Evolutionary conservation across 2,329 filamentous ascomycete genomes (phyloP).

Genomic region (Mariannaea sp.): DNA sequence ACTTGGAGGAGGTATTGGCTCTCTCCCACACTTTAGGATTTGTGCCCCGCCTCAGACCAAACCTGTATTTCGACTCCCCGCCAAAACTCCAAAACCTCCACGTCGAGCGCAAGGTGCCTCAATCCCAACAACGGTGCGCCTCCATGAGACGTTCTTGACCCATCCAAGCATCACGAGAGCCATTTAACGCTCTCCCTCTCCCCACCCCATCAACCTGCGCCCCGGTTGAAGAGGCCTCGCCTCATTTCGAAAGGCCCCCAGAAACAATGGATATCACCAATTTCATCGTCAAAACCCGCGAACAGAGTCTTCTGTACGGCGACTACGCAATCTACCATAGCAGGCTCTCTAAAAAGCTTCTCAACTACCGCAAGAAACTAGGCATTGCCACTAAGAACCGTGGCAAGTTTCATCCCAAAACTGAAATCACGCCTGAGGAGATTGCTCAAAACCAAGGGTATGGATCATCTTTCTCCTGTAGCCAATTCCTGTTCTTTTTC

Average conservation of each 20-base stretch:
- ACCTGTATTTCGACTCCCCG: conserved; percentile 26
- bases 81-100: conserved; percentile 35
- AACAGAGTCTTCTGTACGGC: conserved; percentile 83
- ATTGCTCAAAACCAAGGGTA: conserved; percentile 79
- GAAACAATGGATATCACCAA: conserved; percentile 83
- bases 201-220: background rate
- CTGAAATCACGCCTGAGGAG: conserved; percentile 73
- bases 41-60: conserved; percentile 34
- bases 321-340: conserved; percentile 86
- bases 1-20: no score
- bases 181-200: background rate
- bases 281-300: conserved; percentile 77
- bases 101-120: conserved; percentile 31
- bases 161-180: background rate
- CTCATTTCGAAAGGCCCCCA: background rate
- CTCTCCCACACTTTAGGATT: conserved; percentile 18
- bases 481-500: background rate
- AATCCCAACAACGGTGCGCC: conserved; percentile 9
- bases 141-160: background rate
- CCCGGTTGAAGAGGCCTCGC: background rate
- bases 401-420: conserved; percentile 79
- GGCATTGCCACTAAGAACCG: conserved; percentile 83
- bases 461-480: conserved; percentile 33
- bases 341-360: conserved; percentile 79
- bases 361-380: conserved; percentile 83